Evolutionary conservation across 192 early-diverging fungal species (phyloP), one percentile per base, ranked within the genome.

Genomic region (Mortierella hygrophila): DNA sequence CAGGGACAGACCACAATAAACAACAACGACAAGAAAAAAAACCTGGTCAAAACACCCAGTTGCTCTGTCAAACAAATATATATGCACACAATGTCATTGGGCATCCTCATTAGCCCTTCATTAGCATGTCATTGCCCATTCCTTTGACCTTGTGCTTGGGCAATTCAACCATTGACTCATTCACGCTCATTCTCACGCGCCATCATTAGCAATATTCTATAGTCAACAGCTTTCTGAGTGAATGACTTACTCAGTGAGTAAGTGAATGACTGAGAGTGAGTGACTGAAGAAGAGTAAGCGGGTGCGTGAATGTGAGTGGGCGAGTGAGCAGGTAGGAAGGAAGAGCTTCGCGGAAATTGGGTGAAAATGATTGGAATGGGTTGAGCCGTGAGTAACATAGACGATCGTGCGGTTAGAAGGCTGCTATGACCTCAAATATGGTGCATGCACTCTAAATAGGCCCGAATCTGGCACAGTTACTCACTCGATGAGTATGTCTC

Each of bases 361-460:
- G 71, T 23, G 42, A 79, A 23, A 55, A 44, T 52, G 37, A 76
- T 71, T 38, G 68, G 46, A 77, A 18, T 44, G 47, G 72, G 21
- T 2, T 13, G 72, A 74, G 72, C 37, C 63, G 44, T 20, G 6
- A 52, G 44, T 52, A 21, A 20, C 20, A 52, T 52, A 60, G 47
- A 75, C 32, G 32, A 44, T 81, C 73, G 80, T 81, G 80, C 37
- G n/a, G 80, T 81, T 75, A 81, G 80, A 65, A 70, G 65, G 23
- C 49, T 18, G 63, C 68, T 32, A 55, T 4, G 54, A 68, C 47
- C 70, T 73, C 68, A 81, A 75, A 70, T 49, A 63, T 55, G 72
- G 55, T 70, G 74, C 72, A 81, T 55, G 68, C 68, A 81, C 74
- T 71, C 49, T 20, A 52, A 52, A 52, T 52, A 16, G 49, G 49